Evolutionary conservation across 441 rosid genomes (phyloP), one percentile per base, ranked within the genome.

Genomic region (Erodium trifolium): DNA sequence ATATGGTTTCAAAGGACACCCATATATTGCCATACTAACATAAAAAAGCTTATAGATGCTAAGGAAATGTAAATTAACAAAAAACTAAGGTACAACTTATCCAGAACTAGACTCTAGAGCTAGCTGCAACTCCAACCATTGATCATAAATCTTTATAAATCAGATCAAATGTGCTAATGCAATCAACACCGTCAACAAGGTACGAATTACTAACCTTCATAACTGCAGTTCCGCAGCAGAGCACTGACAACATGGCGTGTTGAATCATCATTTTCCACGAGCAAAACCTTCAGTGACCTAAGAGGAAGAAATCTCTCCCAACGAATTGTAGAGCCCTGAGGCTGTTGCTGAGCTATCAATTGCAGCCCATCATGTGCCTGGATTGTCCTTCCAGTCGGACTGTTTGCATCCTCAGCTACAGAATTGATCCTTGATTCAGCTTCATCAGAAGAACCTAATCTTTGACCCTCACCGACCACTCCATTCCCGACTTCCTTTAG

Each of bases 221-320:
- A 92, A 66, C 95, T 81, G 78, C 96, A 90, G 59, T 90, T 93
- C 34, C 86, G 88, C 60, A 90, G 87, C 69, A 93, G 76, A 7
- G 96, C 97, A 45, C 82, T 75, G 59, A 93, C 92, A 75, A 93
- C 81, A 29, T 88, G 92, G 27, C 96, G 90, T 3, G 98, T 90
- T 0, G 91, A 86, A 73, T 83, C 86, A 81, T 93, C 97, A 73
- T 81, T 82, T 80, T 88, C 98, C 63, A 88, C 97, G n/a, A 93
- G 82, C 74, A 93, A 91, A 82, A 93, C 96, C 80, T 82, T 88
- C 68, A 93, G 84, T 1, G 92, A 79, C 76, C 89, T 77, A 66
- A 82, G 18, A 5, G 86, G 89, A 18, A 91, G 92, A 79, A 87
- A 91, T 76, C 83, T 86, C 78, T 91, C 97, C 97, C 97, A 89